phyloP scores from a whole-genome alignment of 2,329 filamentous ascomycete genomes.

The Emergomyces pasteurianus region DNA sequence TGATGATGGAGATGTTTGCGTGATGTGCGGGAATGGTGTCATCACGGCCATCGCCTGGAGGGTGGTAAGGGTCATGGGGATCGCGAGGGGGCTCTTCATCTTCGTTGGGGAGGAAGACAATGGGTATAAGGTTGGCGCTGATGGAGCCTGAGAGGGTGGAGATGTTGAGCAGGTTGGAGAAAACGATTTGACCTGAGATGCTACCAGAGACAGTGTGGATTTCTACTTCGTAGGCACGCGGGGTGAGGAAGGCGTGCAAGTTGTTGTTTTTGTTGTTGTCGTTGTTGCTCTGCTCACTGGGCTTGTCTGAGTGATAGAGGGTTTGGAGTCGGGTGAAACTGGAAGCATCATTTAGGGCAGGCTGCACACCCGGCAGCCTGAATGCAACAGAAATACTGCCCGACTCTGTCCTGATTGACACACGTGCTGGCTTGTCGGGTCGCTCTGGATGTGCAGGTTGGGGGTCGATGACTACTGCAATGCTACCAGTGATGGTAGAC shows the following conservation, averaged over 20 bases:
- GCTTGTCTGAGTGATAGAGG: not conserved
- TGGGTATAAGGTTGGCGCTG: conserved; percentile 38
- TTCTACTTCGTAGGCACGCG: conserved; percentile 18
- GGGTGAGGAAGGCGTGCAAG: conserved; percentile 5
- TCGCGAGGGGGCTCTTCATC: not conserved
- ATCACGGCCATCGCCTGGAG: not conserved
- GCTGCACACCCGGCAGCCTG: conserved; percentile 1
- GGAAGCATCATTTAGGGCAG: not conserved
- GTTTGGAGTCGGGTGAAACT: not conserved
- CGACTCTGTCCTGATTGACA: conserved; percentile 16
- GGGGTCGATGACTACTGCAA: conserved; percentile 19
- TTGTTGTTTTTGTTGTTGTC: not conserved
- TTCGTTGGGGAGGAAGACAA: conserved; percentile 5
- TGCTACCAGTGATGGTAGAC: conserved; percentile 20
- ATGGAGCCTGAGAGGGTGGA: conserved; percentile 38
- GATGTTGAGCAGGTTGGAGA: conserved; percentile 36
- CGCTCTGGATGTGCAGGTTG: conserved; percentile 19
- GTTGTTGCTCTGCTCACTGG: not conserved
- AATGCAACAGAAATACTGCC: conserved; percentile 20
- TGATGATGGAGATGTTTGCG: conserved; percentile 10
- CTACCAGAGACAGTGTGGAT: conserved; percentile 19
- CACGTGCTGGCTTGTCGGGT: conserved; percentile 17
- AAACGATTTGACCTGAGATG: conserved; percentile 33
- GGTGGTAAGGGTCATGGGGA: not conserved
- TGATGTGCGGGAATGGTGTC: not conserved